Percentiles rank a stretch among this genome's conserved stretches.
Conservation (phyloP, 192 early-diverging fungal species). For the Rhizophagus clarus region DNA sequence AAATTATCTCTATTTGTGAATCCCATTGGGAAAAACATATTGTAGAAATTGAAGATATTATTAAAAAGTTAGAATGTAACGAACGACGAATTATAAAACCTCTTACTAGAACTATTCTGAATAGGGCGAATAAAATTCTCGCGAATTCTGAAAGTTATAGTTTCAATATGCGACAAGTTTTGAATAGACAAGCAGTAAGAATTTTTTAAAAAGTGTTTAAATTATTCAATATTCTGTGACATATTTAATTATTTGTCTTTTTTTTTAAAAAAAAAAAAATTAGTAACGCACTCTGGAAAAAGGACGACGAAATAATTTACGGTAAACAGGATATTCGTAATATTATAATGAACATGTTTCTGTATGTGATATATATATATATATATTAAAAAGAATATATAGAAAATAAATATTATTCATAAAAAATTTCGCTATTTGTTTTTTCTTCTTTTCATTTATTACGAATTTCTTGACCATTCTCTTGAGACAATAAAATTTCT, state of each 20-base stretch:
- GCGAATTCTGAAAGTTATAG: background rate
- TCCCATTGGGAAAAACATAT: background rate
- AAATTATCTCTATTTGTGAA: background rate
- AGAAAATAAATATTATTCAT: no score
- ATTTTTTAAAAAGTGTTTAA: no score
- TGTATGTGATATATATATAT: no score
- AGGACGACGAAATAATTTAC: no score
- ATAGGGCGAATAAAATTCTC: background rate
- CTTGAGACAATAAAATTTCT: background rate
- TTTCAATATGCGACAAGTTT: background rate
- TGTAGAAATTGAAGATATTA: background rate
- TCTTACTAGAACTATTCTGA: background rate
- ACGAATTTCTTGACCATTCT: background rate
- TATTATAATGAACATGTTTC: no score
- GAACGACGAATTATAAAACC: background rate
- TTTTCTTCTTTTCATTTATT: background rate
- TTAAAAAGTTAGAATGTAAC: background rate
- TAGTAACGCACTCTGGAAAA: no score
- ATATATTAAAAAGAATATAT: no score
- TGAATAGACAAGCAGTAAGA: background rate
- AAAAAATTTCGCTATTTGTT: no score
- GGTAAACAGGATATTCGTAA: no score
- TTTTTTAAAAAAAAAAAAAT: no score
- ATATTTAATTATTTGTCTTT: no score
- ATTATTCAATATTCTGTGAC: no score